phyloP scores from a whole-genome alignment of 2,329 filamentous ascomycete species.

The Penicillium paneum region DNA sequence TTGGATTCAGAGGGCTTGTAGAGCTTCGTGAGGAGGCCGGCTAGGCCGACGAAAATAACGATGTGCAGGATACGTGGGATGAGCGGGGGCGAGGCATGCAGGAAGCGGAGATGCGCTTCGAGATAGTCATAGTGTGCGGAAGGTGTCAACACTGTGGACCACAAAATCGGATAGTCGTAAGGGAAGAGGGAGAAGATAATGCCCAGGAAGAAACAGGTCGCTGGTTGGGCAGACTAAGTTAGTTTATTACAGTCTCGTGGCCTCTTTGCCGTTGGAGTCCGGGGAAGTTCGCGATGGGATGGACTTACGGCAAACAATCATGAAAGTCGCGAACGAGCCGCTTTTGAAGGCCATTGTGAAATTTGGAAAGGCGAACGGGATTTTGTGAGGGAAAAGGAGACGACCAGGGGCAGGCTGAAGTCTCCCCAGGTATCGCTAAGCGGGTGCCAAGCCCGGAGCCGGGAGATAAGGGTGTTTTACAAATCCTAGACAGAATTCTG shows the following conservation, averaged over 20 bases:
- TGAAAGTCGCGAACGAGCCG: constrained; percentile 86
- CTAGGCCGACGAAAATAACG: constrained; percentile 80
- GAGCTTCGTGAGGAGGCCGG: constrained; percentile 89
- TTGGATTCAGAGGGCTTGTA: constrained; percentile 93
- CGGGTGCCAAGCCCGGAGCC: constrained; percentile 17
- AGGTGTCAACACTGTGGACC: constrained; percentile 43
- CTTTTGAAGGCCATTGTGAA: constrained; percentile 37
- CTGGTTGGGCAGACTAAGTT: constrained; percentile 43
- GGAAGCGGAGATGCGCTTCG: constrained; percentile 83
- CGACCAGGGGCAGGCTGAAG: constrained; percentile 7
- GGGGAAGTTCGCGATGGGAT: not conserved
- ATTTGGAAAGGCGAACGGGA: not conserved
- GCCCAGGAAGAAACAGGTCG: constrained; percentile 95
- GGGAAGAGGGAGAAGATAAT: constrained; percentile 95
- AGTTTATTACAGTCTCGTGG: constrained; percentile 8
- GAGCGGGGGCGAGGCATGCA: constrained; percentile 86
- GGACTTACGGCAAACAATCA: constrained; percentile 88
- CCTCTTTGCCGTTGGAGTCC: constrained; percentile 6
- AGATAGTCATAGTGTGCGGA: constrained; percentile 75
- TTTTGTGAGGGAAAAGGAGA: constrained; percentile 6
- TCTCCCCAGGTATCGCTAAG: constrained; percentile 14
- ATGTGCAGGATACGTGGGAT: constrained; percentile 94
- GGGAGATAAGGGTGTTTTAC: not conserved
- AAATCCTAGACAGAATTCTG: not conserved
- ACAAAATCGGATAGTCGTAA: constrained; percentile 63